Percentiles rank a stretch among this genome's conserved stretches.
Conservation (phyloP, 257 asterid genomes). For the Oldenlandia corymbosa region DNA sequence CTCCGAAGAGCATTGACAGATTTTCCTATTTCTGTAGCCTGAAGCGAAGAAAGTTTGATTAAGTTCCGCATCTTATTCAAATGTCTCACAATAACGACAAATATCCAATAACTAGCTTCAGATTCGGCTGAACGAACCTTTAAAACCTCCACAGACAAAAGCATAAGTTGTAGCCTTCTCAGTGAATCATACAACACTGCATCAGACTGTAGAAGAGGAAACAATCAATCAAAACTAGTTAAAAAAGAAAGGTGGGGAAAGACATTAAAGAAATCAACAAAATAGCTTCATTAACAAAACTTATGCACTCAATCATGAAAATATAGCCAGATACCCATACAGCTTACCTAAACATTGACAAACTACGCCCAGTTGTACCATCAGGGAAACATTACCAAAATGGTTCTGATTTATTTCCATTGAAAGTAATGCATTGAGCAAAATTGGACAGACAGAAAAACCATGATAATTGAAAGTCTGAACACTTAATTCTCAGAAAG, state of each 20-base stretch:
- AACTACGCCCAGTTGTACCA: not conserved
- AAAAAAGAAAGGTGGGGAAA: not conserved
- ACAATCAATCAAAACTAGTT: slow-evolving; percentile 16
- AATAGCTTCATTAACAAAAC: slow-evolving; percentile 4
- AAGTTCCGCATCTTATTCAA: slow-evolving; percentile 5
- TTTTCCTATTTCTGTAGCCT: slow-evolving; percentile 66
- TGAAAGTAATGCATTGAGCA: not conserved
- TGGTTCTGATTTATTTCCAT: slow-evolving; percentile 10
- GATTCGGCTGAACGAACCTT: slow-evolving; percentile 42
- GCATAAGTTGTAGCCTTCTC: slow-evolving; percentile 77
- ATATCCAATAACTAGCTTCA: slow-evolving; percentile 7
- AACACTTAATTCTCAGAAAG: slow-evolving; percentile 5
- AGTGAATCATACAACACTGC: slow-evolving; percentile 49
- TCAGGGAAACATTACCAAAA: not conserved
- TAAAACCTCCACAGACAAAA: slow-evolving; percentile 64
- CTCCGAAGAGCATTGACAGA: slow-evolving; percentile 45
- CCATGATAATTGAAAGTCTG: not conserved
- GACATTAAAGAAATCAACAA: not conserved
- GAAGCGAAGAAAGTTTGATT: slow-evolving; percentile 20
- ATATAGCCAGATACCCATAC: not conserved
- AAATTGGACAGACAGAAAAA: not conserved
- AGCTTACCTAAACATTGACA: not conserved
- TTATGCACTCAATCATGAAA: not conserved
- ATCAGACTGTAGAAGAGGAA: slow-evolving; percentile 44
- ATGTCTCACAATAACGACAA: slow-evolving; percentile 1